These are phyloP conservation scores for Globisporangium sylvaticum DNA, from an alignment of 352 stramenopile species.

Conservation along the genomic window DNA sequence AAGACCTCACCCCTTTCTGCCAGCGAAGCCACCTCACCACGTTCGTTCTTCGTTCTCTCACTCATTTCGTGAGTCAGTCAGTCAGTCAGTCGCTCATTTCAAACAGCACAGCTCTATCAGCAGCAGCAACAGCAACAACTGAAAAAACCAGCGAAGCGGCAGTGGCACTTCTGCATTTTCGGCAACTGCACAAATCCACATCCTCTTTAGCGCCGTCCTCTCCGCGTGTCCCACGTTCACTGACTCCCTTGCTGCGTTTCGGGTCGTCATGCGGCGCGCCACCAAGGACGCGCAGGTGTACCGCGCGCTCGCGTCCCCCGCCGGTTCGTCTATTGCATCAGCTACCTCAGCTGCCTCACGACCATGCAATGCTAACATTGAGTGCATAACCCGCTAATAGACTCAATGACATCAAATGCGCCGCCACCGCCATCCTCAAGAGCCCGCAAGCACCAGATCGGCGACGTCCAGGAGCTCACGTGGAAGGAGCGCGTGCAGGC, in stretches of 20 bases:
- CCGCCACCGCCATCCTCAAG: background rate
- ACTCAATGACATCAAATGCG: background rate
- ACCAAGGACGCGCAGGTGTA: background rate
- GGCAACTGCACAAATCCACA: background rate
- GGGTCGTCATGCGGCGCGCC: background rate
- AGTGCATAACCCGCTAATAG: background rate
- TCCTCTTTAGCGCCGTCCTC: background rate
- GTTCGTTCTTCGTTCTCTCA: background rate
- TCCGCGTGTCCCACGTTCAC: background rate
- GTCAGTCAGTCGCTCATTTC: background rate
- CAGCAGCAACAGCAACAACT: background rate
- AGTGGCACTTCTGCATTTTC: background rate
- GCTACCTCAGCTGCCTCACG: too few species aligned
- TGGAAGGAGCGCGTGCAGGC: constrained; percentile 37
- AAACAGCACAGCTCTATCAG: background rate
- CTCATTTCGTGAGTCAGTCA: background rate
- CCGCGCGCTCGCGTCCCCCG: constrained; percentile 2
- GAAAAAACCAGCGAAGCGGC: background rate
- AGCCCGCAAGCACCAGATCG: constrained; percentile 21
- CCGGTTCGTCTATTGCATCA: too few species aligned
- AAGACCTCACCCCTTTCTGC: background rate
- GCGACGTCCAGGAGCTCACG: constrained; percentile 37
- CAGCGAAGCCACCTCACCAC: background rate
- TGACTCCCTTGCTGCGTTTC: background rate
- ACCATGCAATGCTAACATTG: background rate